Conservation (phyloP, 2,329 filamentous ascomycete species). For the Aspergillus fumigatiaffinis region DNA sequence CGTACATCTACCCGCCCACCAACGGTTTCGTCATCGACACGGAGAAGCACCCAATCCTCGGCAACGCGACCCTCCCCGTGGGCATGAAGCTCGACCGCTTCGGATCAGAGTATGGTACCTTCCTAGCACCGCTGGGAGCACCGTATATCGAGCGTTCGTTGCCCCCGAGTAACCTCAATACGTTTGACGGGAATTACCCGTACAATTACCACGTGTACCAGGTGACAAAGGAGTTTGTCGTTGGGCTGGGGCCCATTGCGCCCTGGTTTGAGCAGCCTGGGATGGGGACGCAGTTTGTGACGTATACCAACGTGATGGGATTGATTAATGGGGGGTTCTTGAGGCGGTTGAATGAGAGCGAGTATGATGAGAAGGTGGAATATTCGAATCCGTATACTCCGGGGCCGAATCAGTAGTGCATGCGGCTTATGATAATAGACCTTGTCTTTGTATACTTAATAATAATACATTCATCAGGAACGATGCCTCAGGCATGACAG, state of each 20-base stretch:
- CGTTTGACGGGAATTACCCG: slow-evolving; percentile 36
- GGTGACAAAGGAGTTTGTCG: slow-evolving; percentile 39
- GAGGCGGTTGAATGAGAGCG: slow-evolving; percentile 16
- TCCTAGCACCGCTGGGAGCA: slow-evolving; percentile 42
- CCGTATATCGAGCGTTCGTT: slow-evolving; percentile 48
- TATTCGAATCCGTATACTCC: slow-evolving; percentile 18
- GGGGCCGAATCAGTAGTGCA: slow-evolving; percentile 7
- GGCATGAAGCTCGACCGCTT: slow-evolving; percentile 49
- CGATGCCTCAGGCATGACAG: neutral
- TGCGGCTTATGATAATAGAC: too few species aligned
- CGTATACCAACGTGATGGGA: slow-evolving; percentile 23
- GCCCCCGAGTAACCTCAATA: slow-evolving; percentile 45
- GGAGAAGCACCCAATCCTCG: slow-evolving; percentile 36
- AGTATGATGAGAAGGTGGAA: slow-evolving; percentile 21
- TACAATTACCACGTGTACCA: slow-evolving; percentile 50
- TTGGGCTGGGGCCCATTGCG: slow-evolving; percentile 45
- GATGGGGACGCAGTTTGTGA: slow-evolving; percentile 39
- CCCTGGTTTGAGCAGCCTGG: slow-evolving; percentile 52
- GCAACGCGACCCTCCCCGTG: slow-evolving; percentile 37
- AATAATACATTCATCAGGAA: neutral
- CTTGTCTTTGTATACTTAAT: too few species aligned
- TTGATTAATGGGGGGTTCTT: slow-evolving; percentile 34
- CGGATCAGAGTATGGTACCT: slow-evolving; percentile 44
- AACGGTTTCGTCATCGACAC: slow-evolving; percentile 43
- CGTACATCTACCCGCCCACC: slow-evolving; percentile 38